Base-by-base conservation (phyloP, 148 eudicot species). In the Chenopodium album region DNA sequence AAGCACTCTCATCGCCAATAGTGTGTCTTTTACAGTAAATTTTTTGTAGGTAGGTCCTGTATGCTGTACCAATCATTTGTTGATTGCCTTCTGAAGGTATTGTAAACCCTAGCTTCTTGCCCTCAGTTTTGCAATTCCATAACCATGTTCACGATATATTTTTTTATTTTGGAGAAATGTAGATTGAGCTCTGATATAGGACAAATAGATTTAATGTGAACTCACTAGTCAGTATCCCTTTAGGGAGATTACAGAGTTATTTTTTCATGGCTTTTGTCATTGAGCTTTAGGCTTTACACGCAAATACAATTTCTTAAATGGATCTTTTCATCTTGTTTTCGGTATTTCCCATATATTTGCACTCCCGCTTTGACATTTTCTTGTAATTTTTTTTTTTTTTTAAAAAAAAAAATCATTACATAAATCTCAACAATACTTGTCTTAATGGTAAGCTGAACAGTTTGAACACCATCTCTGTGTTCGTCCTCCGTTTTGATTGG, bases 1-100 rank as follows among this genome's bases (percentile, higher is more conserved):
- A 96, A 92, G 79, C 99, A 89, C 89, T 92, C 92, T 71, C 99
- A 94, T 71, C 85, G 94, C 74, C 93, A 90, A 78, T 85, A 85
- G 84, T 59, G 26, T 54, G 44, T 69, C 54, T 50, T 52, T 73
- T 62, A 66, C 70, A 44, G 70, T 28, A 74, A 14, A 22, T 48
- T 28, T 50, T 66, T 78, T 32, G 60, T 78, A 81, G 76, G 82
- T 78, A 85, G 76, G 17, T 20, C 78, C 70, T 78, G 71, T 81
- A 78, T 75, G 79, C 66, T 74, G 73, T 85, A 81, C 69, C 59
- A 19, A 17, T 70, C 76, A 80, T 80, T 48, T 66, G 76, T 80
- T 76, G 34, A 72, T 84, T 80, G 66, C 59, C 77, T 64, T 63
- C 19, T 23, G 17, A 73, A 50, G 80, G 67, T 76, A 22, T 60